Conservation (phyloP, 1,284 basidiomycete genomes). For the Ganoderma boninense region DNA sequence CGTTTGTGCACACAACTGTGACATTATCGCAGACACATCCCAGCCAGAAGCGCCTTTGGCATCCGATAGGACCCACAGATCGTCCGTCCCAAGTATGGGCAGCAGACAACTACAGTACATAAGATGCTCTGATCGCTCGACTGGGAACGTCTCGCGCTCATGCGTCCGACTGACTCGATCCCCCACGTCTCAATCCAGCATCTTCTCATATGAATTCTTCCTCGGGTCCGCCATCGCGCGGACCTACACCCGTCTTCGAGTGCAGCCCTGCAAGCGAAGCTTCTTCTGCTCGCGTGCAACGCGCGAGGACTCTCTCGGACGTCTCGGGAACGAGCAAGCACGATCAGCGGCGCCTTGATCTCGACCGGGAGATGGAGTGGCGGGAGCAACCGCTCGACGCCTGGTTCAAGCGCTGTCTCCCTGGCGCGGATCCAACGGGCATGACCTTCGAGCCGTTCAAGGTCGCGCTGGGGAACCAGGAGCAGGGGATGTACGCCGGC, state of each 20-base stretch:
- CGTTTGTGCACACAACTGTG: neutral
- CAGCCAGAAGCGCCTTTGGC: neutral
- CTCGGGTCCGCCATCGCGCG: conserved; percentile 1
- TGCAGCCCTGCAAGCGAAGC: neutral
- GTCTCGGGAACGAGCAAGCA: conserved; percentile 1
- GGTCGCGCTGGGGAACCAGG: neutral
- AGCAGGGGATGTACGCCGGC: conserved; percentile 1
- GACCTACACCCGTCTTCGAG: neutral
- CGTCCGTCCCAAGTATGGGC: neutral
- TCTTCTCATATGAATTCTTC: neutral
- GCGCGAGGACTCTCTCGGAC: neutral
- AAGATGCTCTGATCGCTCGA: neutral
- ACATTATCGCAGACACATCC: neutral
- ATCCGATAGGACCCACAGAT: conserved; percentile 4
- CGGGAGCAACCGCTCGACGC: neutral
- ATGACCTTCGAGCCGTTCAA: neutral
- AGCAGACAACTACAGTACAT: neutral
- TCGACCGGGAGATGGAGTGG: neutral
- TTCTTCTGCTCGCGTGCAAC: neutral
- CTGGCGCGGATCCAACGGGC: neutral
- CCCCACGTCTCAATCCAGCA: neutral
- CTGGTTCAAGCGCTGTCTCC: neutral
- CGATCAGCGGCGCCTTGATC: neutral
- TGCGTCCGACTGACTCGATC: neutral
- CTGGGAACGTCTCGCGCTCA: neutral